A percentile compares a stretch with the other conserved stretches of the same genome.
Evolutionary conservation across 345 rosid genomes (phyloP).

Genomic region (Eucalyptus marginata): DNA sequence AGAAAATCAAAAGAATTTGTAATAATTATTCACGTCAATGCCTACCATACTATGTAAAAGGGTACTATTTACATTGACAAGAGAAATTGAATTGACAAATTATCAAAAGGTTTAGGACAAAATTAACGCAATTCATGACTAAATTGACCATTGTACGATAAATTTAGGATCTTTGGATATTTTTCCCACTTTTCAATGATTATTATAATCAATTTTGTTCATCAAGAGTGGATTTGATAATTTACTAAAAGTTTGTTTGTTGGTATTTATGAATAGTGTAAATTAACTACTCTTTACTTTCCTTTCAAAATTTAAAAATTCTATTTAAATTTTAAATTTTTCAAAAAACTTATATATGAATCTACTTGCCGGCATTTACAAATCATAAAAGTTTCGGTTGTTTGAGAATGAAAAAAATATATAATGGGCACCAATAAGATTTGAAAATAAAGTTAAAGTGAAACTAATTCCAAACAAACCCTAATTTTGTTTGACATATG

Average conservation of each 20-base stretch:
- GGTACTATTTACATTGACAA: too few species aligned
- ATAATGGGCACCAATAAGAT: neutral
- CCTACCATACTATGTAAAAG: accelerated
- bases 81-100: neutral
- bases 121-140: too few species aligned
- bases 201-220: neutral
- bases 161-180: neutral
- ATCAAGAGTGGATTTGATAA: neutral
- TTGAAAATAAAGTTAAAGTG: neutral
- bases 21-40: too few species aligned
- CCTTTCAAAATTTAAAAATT: neutral
- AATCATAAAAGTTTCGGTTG: neutral
- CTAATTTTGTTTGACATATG: neutral
- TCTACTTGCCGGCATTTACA: neutral
- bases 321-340: too few species aligned
- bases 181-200: neutral
- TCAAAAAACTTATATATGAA: neutral
- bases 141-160: accelerated
- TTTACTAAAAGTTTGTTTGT: neutral
- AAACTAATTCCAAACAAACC: neutral
- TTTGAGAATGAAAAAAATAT: neutral
- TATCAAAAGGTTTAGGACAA: too few species aligned
- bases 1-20: neutral
- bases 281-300: neutral
- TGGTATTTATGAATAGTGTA: neutral